Evolutionary conservation across 805 yeast genomes (phyloP).

Genomic region (Candida pseudoglaebosa): DNA sequence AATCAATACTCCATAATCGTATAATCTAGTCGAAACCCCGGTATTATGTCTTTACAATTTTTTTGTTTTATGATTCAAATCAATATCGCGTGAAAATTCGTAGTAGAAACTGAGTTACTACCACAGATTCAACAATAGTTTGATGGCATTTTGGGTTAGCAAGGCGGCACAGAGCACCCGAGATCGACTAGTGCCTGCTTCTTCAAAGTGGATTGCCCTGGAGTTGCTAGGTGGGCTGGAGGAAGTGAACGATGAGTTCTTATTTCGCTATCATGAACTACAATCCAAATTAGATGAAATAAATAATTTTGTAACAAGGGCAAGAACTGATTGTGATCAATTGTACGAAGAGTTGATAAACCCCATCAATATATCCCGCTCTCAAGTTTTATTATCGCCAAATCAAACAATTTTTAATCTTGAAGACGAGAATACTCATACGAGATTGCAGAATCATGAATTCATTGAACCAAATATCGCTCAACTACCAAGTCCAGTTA

Average conservation of each 20-base stretch:
- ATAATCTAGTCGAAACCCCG: too few species aligned
- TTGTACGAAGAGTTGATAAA: background rate
- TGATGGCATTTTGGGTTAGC: slow-evolving; percentile 27
- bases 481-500: slow-evolving; percentile 4
- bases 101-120: too few species aligned
- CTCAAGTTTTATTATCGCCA: background rate
- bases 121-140: too few species aligned
- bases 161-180: slow-evolving; percentile 25
- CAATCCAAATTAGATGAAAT: background rate
- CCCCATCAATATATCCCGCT: too few species aligned
- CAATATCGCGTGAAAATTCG: too few species aligned
- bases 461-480: background rate
- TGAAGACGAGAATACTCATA: background rate
- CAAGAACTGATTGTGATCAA: background rate
- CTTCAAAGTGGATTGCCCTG: slow-evolving; percentile 47
- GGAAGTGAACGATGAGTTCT: background rate
- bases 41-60: too few species aligned
- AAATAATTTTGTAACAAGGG: background rate
- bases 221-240: background rate
- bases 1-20: too few species aligned
- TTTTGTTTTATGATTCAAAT: too few species aligned
- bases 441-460: background rate
- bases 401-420: background rate
- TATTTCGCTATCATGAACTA: background rate
- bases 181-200: slow-evolving; percentile 42